Percentiles rank a stretch among this genome's conserved stretches.
Evolutionary conservation across 495 filamentous ascomycete species (phyloP).

Genomic region (Hyaloscypha finlandica): DNA sequence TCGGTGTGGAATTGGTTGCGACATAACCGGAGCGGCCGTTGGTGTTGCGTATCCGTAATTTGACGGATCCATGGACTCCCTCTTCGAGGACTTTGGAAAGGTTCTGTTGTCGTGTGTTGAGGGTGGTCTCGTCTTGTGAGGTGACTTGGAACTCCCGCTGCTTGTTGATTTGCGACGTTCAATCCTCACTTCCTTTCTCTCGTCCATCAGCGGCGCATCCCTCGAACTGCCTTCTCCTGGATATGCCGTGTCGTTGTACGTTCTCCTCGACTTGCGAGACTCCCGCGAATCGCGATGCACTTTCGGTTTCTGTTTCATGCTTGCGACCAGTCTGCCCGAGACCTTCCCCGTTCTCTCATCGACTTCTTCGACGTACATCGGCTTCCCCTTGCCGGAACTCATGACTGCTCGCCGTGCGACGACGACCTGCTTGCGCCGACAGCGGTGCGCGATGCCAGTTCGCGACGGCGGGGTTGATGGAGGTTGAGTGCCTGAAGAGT

Average conservation of each 20-base stretch:
- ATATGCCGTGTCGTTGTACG: background rate
- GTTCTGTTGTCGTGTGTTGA: slow-evolving; percentile 22
- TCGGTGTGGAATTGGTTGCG: slow-evolving; percentile 25
- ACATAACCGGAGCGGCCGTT: background rate
- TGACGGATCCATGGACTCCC: slow-evolving; percentile 16
- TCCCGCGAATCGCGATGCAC: background rate
- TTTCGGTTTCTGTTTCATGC: slow-evolving; percentile 21
- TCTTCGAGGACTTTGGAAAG: slow-evolving; percentile 2
- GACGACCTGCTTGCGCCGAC: slow-evolving; percentile 6
- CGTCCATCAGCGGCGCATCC: background rate
- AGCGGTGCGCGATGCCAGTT: slow-evolving; percentile 15
- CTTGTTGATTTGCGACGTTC: slow-evolving; percentile 23
- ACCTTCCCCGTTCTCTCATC: slow-evolving; percentile 46
- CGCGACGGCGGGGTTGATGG: slow-evolving; percentile 5
- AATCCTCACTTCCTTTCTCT: slow-evolving; percentile 12
- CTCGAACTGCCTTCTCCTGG: background rate
- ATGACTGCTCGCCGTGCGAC: slow-evolving; percentile 2
- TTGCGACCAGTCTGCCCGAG: slow-evolving; percentile 41
- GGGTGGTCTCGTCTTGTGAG: slow-evolving; percentile 27
- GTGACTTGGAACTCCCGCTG: slow-evolving; percentile 18
- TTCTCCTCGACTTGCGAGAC: background rate
- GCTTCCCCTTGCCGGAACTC: background rate
- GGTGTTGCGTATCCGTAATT: slow-evolving; percentile 26
- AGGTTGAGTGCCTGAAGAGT: background rate
- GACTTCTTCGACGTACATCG: slow-evolving; percentile 50